Conservation (phyloP, 495 filamentous ascomycete species). For the Aspergillus egyptiacus region DNA sequence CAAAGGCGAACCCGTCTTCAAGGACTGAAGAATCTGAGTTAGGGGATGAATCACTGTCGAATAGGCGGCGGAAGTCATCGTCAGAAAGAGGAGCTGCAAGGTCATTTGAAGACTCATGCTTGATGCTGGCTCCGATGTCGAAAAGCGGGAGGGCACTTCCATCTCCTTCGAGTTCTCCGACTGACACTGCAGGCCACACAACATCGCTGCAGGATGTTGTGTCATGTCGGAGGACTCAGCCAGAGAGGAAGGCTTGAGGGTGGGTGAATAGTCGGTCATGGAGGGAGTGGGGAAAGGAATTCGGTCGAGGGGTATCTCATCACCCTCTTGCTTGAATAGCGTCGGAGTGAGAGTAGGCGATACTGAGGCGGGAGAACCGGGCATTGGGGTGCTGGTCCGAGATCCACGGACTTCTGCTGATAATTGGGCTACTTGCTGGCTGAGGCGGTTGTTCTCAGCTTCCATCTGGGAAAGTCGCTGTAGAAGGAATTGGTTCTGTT, state of each 20-base stretch:
- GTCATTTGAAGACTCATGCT: slow-evolving; percentile 37
- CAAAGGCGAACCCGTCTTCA: slow-evolving; percentile 72
- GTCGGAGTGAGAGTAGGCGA: slow-evolving; percentile 45
- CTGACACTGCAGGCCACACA: slow-evolving; percentile 99
- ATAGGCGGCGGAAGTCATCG: slow-evolving; percentile 61
- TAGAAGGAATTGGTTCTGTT: slow-evolving; percentile 66
- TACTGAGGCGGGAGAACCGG: slow-evolving; percentile 31
- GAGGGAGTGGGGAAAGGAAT: slow-evolving; percentile 47
- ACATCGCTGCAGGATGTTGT: slow-evolving; percentile 99
- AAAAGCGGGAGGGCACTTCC: slow-evolving; percentile 49
- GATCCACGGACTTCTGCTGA: slow-evolving; percentile 53
- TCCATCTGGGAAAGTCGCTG: slow-evolving; percentile 57
- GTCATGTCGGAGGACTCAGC: slow-evolving; percentile 79
- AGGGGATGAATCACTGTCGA: slow-evolving; percentile 65
- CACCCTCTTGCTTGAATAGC: slow-evolving; percentile 52
- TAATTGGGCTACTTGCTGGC: slow-evolving; percentile 59
- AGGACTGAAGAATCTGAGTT: slow-evolving; percentile 66
- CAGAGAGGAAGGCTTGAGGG: slow-evolving; percentile 46
- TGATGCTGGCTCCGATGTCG: slow-evolving; percentile 45
- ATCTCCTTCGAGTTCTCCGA: slow-evolving; percentile 60
- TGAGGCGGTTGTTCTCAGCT: slow-evolving; percentile 57
- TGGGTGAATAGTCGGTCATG: slow-evolving; percentile 45
- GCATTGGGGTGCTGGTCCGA: slow-evolving; percentile 37
- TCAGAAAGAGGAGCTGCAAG: slow-evolving; percentile 55
- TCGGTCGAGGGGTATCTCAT: slow-evolving; percentile 44